phyloP scores from a whole-genome alignment of 208 protist genomes.

The Wallacemonas collosoma region DNA sequence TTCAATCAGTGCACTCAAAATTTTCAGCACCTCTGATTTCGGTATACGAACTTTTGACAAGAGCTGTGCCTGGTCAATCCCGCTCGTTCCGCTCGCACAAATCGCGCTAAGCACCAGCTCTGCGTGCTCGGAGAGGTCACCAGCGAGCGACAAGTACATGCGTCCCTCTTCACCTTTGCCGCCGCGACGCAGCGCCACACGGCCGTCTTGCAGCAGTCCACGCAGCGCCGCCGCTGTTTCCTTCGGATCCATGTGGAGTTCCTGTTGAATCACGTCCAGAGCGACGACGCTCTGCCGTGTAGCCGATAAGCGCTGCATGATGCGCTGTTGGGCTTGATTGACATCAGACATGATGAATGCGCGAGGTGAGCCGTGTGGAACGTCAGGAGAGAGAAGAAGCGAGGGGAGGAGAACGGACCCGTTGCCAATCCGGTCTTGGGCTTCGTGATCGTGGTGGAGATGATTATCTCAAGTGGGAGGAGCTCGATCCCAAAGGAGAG shows the following conservation, averaged over 20 bases:
- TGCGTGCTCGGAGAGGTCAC: conserved; percentile 57
- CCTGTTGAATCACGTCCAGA: conserved; percentile 46
- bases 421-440: too few relatives aligned
- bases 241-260: conserved; percentile 40
- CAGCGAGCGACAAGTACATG: conserved; percentile 61
- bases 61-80: conserved; percentile 77
- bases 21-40: conserved; percentile 73
- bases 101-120: conserved; percentile 70
- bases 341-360: conserved; percentile 10
- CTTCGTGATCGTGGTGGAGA: too few relatives aligned
- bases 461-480: too few relatives aligned
- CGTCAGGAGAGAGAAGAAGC: too few relatives aligned
- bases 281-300: conserved; percentile 45
- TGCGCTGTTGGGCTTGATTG: conserved; percentile 25
- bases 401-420: too few relatives aligned
- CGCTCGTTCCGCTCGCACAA: conserved; percentile 58
- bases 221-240: conserved; percentile 51
- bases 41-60: conserved; percentile 54
- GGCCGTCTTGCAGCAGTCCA: conserved; percentile 52
- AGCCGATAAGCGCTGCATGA: conserved; percentile 34
- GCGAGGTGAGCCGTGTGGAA: too few relatives aligned
- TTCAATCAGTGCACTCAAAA: conserved; percentile 46
- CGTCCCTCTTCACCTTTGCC: conserved; percentile 27
- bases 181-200: conserved; percentile 50
- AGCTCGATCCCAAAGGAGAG: too few relatives aligned